Conservation (phyloP, 2,329 filamentous ascomycete species). For the Ophiostoma piceae region DNA sequence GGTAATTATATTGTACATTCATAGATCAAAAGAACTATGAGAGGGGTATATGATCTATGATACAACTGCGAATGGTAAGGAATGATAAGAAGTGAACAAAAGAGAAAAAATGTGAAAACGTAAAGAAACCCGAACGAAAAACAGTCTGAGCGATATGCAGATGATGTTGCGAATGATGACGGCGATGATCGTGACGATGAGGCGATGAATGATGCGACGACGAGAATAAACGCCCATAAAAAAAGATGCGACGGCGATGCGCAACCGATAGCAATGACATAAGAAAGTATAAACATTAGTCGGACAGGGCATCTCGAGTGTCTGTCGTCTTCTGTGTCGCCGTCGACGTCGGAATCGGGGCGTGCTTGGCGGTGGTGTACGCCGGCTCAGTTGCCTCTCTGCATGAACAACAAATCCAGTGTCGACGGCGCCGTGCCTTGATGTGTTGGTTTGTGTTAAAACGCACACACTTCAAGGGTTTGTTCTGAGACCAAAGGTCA, state of each 20-base stretch:
- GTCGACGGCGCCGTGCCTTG: neutral
- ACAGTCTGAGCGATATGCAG: neutral
- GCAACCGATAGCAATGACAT: neutral
- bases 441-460: neutral
- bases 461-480: neutral
- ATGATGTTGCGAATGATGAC: slow-evolving; percentile 2
- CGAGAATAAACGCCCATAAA: neutral
- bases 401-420: neutral
- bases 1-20: slow-evolving; percentile 9
- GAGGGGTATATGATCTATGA: slow-evolving; percentile 18
- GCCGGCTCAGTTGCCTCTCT: neutral
- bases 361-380: neutral
- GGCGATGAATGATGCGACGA: neutral
- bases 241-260: neutral
- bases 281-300: slow-evolving; percentile 16
- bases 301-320: neutral
- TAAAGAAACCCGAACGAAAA: neutral
- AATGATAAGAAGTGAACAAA: slow-evolving; percentile 11
- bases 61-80: slow-evolving; percentile 3
- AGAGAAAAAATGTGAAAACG: slow-evolving; percentile 7
- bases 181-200: neutral
- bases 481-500: neutral
- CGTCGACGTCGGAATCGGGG: neutral
- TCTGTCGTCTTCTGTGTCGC: neutral
- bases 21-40: slow-evolving; percentile 14